These are phyloP conservation scores for Pythium vanterpoolii DNA, from an alignment of 352 stramenopile species.

Conservation along the genomic window DNA sequence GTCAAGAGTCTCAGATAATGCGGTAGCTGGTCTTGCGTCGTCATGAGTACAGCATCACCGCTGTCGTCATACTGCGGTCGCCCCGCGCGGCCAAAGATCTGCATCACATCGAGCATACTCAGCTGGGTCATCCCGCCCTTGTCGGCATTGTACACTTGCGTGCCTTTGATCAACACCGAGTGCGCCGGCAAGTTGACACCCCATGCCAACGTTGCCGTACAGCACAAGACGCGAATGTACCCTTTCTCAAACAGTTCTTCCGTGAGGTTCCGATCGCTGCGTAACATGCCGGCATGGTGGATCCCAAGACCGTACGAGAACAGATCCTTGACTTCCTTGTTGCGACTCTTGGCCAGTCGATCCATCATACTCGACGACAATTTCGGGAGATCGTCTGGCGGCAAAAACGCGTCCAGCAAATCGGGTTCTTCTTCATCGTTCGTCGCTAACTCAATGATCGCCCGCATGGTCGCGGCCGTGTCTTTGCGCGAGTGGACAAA, in stretches of 20 bases:
- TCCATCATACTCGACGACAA: slow-evolving; percentile 56
- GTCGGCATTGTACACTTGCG: slow-evolving; percentile 98
- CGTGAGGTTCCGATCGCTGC: slow-evolving; percentile 91
- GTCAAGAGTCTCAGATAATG: slow-evolving; percentile 97
- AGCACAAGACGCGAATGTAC: slow-evolving; percentile 97
- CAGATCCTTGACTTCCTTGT: slow-evolving; percentile 94
- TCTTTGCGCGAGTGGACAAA: slow-evolving; percentile 99
- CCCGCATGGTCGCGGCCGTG: slow-evolving; percentile 93
- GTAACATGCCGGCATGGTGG: slow-evolving; percentile 98
- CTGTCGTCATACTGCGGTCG: slow-evolving; percentile 99
- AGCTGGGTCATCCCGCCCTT: slow-evolving; percentile 97
- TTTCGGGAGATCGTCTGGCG: slow-evolving; percentile 43
- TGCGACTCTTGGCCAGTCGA: slow-evolving; percentile 91
- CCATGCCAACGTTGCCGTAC: slow-evolving; percentile 99
- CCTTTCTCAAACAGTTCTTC: slow-evolving; percentile 98
- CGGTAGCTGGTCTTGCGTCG: slow-evolving; percentile 90
- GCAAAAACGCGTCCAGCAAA: slow-evolving; percentile 57
- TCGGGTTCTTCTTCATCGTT: slow-evolving; percentile 56
- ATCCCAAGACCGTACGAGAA: slow-evolving; percentile 95
- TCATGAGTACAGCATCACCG: slow-evolving; percentile 98
- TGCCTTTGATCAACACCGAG: slow-evolving; percentile 99
- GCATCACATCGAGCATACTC: slow-evolving; percentile 99
- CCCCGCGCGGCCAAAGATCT: slow-evolving; percentile 99
- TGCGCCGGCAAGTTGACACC: slow-evolving; percentile 99
- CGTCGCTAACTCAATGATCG: slow-evolving; percentile 88